Evolutionary conservation across 73 alveolate species (phyloP), one percentile per base, ranked within the genome.

Genomic region (Symbiodinium pilosum): DNA sequence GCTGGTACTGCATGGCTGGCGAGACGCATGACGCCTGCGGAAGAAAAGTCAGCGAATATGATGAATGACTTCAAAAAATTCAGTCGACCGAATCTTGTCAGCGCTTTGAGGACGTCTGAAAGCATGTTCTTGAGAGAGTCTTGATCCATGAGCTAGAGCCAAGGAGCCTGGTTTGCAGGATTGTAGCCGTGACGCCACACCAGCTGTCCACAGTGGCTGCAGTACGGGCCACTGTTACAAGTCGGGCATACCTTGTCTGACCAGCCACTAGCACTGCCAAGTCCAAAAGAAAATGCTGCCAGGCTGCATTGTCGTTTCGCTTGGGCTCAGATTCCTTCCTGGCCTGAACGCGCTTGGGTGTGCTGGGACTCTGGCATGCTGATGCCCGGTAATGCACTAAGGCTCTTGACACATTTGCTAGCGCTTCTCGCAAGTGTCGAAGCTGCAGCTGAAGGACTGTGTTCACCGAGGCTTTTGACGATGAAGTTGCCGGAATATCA

Each of bases 191-290:
- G 38, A 36, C 39, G 69, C 94, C 94, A 87, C 6, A 87, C n/a
- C 94, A 87, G 38, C 64, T 87, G 94, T 28, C 94, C 94, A 34
- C 94, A 87, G 41, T 87, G 24, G 94, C 94, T 56, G 64, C 94
- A 87, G 16, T 38, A 87, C n/a, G 94, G 94, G 38, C 94, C 94
- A 64, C 85, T 44, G 68, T 34, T 34, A 59, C 94, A 87, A 18
- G 94, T 87, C 5, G 94, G 94, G 85, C 94, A 87, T 26, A 87
- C 94, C 94, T 87, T 64, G 44, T 26, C 36, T 30, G 20, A 28
- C 81, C 83, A 47, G 18, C 38, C 7, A 20, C 85, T 30, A 71
- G 43, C 43, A 28, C 34, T 73, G 16, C 28, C 85, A 73, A 16
- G n/a, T 34, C 14, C 14, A 30, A 39, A 18, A 39, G 26, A 69